Conservation (phyloP, 208 protist species). For the Phytomonas francai region DNA sequence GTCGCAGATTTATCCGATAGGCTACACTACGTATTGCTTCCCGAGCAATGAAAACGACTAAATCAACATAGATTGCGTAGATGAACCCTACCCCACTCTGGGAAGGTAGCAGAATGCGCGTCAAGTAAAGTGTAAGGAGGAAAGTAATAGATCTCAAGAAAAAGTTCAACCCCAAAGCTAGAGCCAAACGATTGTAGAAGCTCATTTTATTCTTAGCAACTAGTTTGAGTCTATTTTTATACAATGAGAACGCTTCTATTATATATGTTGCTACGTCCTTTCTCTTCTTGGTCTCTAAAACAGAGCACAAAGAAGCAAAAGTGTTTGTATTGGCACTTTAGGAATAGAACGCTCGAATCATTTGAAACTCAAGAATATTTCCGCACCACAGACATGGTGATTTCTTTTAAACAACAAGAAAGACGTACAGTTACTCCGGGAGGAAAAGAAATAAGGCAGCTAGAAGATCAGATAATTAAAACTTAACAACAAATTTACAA, state of each 20-base stretch:
- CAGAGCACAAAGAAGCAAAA: not conserved
- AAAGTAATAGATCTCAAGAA: conserved; percentile 74
- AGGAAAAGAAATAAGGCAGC: not conserved
- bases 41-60: conserved; percentile 60
- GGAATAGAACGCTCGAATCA: not conserved
- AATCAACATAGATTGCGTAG: conserved; percentile 76
- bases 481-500: not conserved
- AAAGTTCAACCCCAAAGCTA: conserved; percentile 53
- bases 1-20: conserved; percentile 23
- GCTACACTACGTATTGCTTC: conserved; percentile 67
- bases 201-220: not conserved
- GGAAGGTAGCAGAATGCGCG: conserved; percentile 59
- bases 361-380: not conserved
- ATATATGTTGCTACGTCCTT: not conserved
- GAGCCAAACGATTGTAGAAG: conserved; percentile 62
- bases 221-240: not conserved
- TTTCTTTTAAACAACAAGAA: not conserved
- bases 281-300: not conserved
- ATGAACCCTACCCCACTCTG: conserved; percentile 69
- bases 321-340: not conserved
- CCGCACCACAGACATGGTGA: not conserved
- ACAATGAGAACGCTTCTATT: not conserved
- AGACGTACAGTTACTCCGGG: not conserved
- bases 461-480: not conserved
- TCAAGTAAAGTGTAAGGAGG: conserved; percentile 44